Conservation (phyloP, 495 filamentous ascomycete species). For the Daldinia caldariorum region DNA sequence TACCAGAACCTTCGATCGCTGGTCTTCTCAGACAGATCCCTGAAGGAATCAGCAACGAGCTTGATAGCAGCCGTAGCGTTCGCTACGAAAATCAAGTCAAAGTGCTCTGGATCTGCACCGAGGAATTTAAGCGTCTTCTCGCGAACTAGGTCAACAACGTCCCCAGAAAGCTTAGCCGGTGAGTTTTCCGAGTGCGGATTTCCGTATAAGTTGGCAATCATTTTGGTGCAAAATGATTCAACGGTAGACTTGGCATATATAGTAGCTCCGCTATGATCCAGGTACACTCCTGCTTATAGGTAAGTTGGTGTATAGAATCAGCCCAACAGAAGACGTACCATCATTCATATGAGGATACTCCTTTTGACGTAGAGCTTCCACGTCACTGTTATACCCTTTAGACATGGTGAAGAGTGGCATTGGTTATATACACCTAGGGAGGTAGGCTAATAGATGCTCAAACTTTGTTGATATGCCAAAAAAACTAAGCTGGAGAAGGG, state of each 20-base stretch:
- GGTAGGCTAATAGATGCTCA: constrained; percentile 5
- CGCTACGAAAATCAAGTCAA: constrained; percentile 73
- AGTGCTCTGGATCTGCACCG: constrained; percentile 68
- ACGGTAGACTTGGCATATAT: constrained; percentile 73
- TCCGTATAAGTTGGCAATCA: constrained; percentile 70
- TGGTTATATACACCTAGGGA: constrained; percentile 7
- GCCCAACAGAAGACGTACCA: constrained; percentile 42
- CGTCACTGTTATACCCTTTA: constrained; percentile 50
- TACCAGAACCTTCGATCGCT: constrained; percentile 68
- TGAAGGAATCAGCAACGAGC: constrained; percentile 72
- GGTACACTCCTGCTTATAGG: constrained; percentile 61
- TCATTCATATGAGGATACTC: constrained; percentile 61
- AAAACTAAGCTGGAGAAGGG: constrained; percentile 8
- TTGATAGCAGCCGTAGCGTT: constrained; percentile 78
- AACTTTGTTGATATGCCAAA: constrained; percentile 1
- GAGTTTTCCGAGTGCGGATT: constrained; percentile 80
- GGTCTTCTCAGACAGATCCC: constrained; percentile 61
- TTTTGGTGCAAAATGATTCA: constrained; percentile 64
- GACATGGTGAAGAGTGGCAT: constrained; percentile 40
- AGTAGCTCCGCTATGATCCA: constrained; percentile 81
- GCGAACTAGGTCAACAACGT: constrained; percentile 68
- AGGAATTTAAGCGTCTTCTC: constrained; percentile 68
- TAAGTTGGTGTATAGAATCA: constrained; percentile 3
- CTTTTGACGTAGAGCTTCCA: constrained; percentile 55
- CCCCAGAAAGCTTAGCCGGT: constrained; percentile 70